phyloP scores from a whole-genome alignment of 371 early-diverging fungal genomes.

The Mortierella sp. region DNA sequence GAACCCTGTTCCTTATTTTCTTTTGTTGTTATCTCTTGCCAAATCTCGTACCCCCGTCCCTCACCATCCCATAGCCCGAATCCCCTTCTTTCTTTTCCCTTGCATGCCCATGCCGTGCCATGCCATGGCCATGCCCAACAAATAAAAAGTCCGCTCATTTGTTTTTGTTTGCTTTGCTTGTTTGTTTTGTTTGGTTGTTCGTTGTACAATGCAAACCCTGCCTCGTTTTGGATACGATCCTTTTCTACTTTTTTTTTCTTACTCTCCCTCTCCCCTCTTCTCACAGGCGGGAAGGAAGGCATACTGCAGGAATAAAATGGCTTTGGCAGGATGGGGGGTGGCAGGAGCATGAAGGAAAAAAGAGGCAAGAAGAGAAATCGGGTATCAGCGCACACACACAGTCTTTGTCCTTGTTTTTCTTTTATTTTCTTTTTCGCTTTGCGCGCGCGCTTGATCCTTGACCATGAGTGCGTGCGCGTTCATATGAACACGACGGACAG shows the following conservation, averaged over 20 bases:
- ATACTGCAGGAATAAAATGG: background rate
- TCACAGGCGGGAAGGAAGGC: background rate
- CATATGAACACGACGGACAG: background rate
- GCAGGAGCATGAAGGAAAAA: background rate
- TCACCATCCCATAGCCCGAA: too few relatives aligned
- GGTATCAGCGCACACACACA: background rate
- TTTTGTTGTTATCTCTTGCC: too few relatives aligned
- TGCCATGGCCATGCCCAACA: background rate
- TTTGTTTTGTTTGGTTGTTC: background rate
- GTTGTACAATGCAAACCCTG: constrained; percentile 2
- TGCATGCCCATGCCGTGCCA: background rate
- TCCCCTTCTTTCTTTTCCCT: background rate
- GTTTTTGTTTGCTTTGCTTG: background rate
- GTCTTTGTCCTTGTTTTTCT: too few relatives aligned
- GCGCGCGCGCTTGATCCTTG: background rate
- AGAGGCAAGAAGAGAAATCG: background rate
- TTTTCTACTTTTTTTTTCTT: background rate
- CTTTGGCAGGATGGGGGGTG: background rate
- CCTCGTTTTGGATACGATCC: background rate
- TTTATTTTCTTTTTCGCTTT: background rate
- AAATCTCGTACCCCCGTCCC: too few relatives aligned
- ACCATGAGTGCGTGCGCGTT: constrained; percentile 10
- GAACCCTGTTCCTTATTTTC: too few relatives aligned
- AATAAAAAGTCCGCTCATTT: background rate
- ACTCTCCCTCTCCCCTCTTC: background rate